A percentile compares a stretch with the other conserved stretches of the same genome.
phyloP scores from a whole-genome alignment of 2,329 filamentous ascomycete genomes.

The Ophiocordyceps sinensis region DNA sequence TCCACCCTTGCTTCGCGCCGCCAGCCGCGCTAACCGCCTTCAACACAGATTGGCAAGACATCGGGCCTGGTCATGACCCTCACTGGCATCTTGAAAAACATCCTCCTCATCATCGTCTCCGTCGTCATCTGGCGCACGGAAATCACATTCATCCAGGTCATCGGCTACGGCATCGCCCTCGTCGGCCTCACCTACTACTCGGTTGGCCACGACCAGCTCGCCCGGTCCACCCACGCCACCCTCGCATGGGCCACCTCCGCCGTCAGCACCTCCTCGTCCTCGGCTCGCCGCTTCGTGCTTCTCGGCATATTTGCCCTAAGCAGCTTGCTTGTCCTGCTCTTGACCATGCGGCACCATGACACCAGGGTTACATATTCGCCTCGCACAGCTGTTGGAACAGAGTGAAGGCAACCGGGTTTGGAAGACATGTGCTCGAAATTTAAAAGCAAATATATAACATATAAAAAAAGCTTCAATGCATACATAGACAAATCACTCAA shows the following conservation, averaged over 20 bases:
- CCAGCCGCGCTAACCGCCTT: conserved; percentile 2
- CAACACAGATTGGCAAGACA: conserved; percentile 64
- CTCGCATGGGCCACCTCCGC: conserved; percentile 10
- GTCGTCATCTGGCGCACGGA: conserved; percentile 66
- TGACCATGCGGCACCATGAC: conserved; percentile 4
- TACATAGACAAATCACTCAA: too few species aligned
- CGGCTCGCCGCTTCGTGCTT: conserved; percentile 3
- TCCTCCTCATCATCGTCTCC: conserved; percentile 63
- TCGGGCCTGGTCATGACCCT: conserved; percentile 76
- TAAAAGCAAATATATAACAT: too few species aligned
- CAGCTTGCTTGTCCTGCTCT: conserved; percentile 6
- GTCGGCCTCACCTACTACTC: conserved; percentile 36
- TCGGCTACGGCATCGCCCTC: conserved; percentile 63
- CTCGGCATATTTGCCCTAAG: conserved; percentile 4
- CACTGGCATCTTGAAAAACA: conserved; percentile 77
- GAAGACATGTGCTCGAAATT: background rate
- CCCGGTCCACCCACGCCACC: conserved; percentile 8
- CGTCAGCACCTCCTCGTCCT: conserved; percentile 7
- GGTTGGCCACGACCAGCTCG: conserved; percentile 20
- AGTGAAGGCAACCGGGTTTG: background rate
- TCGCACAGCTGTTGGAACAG: conserved; percentile 4
- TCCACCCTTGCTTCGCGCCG: background rate
- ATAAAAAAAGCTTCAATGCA: too few species aligned
- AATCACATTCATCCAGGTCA: conserved; percentile 54
- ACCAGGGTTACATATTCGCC: background rate